A percentile compares a stretch with the other conserved stretches of the same genome.
Evolutionary conservation across 2,329 filamentous ascomycete species (phyloP).

Genomic region (Lasiodiplodia sp.): DNA sequence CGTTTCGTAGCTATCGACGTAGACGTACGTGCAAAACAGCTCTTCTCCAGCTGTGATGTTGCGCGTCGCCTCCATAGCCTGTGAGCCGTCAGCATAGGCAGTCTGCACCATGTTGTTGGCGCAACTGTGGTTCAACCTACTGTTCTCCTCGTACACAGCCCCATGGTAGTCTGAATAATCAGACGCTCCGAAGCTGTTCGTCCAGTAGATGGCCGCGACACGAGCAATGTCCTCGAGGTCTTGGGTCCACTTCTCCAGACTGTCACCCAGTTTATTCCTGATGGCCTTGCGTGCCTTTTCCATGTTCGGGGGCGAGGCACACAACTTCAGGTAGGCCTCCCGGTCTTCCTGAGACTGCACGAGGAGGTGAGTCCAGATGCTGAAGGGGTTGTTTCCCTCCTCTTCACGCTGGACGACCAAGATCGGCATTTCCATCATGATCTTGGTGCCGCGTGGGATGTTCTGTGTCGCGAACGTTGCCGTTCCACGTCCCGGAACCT

Average conservation of each 20-base stretch:
- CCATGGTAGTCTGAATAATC: neutral
- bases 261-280: neutral
- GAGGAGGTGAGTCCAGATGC: neutral
- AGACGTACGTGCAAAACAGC: neutral
- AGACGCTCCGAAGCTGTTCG: neutral
- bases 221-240: neutral
- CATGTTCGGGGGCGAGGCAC: neutral
- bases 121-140: conserved; percentile 10
- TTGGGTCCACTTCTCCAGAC: neutral
- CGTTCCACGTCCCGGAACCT: neutral
- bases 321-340: neutral
- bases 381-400: neutral
- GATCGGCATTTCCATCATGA: conserved; percentile 2
- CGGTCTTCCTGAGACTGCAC: neutral
- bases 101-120: neutral
- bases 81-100: neutral
- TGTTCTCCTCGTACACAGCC: neutral
- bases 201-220: neutral
- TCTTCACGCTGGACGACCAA: neutral
- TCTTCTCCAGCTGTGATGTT: conserved; percentile 13
- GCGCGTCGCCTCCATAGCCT: neutral
- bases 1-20: neutral
- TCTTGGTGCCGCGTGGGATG: neutral
- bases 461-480: conserved; percentile 11
- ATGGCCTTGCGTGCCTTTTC: neutral